Evolutionary conservation across 2,329 filamentous ascomycete species (phyloP).

Genomic region (Trematosphaeria pertusa): DNA sequence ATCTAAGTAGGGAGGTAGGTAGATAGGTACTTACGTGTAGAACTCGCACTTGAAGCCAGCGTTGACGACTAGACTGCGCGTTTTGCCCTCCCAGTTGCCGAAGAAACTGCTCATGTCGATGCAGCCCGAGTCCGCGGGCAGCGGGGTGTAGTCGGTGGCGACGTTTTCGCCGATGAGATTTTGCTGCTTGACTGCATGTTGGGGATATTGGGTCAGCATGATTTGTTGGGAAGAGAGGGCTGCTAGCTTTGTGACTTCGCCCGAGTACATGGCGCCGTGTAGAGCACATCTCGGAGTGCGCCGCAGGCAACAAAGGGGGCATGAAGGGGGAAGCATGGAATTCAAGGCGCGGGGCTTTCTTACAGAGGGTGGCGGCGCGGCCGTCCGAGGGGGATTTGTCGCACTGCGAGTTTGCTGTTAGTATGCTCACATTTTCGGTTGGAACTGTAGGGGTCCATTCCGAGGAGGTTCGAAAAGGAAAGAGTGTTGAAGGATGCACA

Average conservation of each 20-base stretch:
- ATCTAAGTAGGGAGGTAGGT: not conserved
- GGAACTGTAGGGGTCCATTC: not conserved
- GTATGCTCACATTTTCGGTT: not conserved
- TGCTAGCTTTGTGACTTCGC: too few species aligned
- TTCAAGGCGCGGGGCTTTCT: not conserved
- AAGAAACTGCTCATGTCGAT: conserved; percentile 26
- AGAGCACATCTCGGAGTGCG: too few species aligned
- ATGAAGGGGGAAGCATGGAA: not conserved
- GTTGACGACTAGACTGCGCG: conserved; percentile 22
- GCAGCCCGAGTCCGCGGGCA: conserved; percentile 20
- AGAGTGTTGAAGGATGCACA: too few species aligned
- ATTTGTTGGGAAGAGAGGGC: too few species aligned
- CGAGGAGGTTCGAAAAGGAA: too few species aligned
- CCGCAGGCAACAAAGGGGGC: too few species aligned
- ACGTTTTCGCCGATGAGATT: conserved; percentile 12
- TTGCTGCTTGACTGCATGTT: conserved; percentile 24
- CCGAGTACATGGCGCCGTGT: too few species aligned
- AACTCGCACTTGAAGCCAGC: conserved; percentile 26
- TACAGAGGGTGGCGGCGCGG: conserved; percentile 13
- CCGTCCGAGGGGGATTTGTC: conserved; percentile 9
- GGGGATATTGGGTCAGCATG: too few species aligned
- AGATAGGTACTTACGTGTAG: conserved; percentile 21
- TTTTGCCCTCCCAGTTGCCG: conserved; percentile 23
- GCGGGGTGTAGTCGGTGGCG: conserved; percentile 12
- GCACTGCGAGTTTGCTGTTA: not conserved